These are phyloP conservation scores for Scenedesmus sp. DNA, from an alignment of 163 green algal species.

Conservation along the genomic window DNA sequence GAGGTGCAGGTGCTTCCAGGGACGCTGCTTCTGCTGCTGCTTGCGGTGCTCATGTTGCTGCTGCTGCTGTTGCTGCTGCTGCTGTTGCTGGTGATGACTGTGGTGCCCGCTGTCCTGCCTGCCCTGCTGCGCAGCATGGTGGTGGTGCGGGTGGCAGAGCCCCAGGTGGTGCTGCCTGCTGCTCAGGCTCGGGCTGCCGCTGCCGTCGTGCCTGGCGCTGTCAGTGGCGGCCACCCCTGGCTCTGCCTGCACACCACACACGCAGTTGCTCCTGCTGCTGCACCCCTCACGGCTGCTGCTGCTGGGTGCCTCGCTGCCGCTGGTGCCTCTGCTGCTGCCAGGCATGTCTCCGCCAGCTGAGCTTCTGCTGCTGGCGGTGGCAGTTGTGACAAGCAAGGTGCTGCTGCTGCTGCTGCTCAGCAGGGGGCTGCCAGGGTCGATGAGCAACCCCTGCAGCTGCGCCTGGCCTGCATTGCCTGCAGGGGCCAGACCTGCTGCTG, in stretches of 20 bases:
- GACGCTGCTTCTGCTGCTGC: background rate
- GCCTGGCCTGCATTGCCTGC: background rate
- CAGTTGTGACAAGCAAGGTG: background rate
- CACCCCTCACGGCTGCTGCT: background rate
- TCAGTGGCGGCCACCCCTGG: no score
- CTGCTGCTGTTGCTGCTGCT: background rate
- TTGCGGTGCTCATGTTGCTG: background rate
- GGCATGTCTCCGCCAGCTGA: background rate
- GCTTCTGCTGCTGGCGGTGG: background rate
- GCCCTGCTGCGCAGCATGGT: no score
- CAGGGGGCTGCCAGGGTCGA: background rate
- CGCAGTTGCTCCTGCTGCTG: no score
- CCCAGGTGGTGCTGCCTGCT: background rate
- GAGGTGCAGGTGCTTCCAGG: background rate
- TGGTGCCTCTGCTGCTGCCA: background rate
- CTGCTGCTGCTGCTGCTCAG: conserved; percentile 3
- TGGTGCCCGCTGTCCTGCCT: background rate
- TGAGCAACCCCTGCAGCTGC: background rate
- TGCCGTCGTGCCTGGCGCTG: no score
- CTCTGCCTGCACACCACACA: no score
- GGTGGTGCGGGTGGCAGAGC: no score
- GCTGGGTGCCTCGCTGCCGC: background rate
- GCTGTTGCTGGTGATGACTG: background rate
- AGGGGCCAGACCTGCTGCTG: background rate
- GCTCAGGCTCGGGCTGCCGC: no score